phyloP scores from a whole-genome alignment of 441 rosid genomes.

The Cnidoscolus chayamansa region DNA sequence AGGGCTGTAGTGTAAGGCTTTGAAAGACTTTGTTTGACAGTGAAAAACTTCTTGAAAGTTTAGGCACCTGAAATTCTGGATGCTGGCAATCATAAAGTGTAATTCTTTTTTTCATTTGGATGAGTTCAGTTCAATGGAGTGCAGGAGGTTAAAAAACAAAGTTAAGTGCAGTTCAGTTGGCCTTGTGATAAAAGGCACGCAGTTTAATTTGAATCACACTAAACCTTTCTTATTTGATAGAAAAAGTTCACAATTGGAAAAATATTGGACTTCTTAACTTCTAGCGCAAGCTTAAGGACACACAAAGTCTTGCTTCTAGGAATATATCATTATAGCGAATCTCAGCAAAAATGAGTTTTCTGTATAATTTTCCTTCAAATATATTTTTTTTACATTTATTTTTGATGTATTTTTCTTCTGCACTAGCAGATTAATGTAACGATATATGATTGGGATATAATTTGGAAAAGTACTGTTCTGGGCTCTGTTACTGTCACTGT shows the following conservation, averaged over 20 bases:
- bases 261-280: not conserved
- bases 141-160: not conserved
- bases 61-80: too few species aligned
- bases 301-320: too few species aligned
- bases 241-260: not conserved
- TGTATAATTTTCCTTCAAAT: not conserved
- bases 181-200: not conserved
- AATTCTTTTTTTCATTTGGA: too few species aligned
- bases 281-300: too few species aligned
- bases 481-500: constrained; percentile 88
- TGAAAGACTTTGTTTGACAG: too few species aligned
- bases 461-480: constrained; percentile 97
- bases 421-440: constrained; percentile 73
- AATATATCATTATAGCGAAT: too few species aligned
- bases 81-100: too few species aligned
- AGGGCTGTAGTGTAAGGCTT: too few species aligned
- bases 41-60: too few species aligned
- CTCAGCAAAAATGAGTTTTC: not conserved
- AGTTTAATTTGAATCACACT: not conserved
- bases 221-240: not conserved
- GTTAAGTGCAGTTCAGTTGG: too few species aligned
- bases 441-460: constrained; percentile 98
- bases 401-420: constrained; percentile 13
- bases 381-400: not conserved
- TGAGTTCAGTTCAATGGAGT: not conserved